These are phyloP conservation scores for Asterophora lycoperdoides DNA, from an alignment of 768 basidiomycete genomes.

Conservation along the genomic window DNA sequence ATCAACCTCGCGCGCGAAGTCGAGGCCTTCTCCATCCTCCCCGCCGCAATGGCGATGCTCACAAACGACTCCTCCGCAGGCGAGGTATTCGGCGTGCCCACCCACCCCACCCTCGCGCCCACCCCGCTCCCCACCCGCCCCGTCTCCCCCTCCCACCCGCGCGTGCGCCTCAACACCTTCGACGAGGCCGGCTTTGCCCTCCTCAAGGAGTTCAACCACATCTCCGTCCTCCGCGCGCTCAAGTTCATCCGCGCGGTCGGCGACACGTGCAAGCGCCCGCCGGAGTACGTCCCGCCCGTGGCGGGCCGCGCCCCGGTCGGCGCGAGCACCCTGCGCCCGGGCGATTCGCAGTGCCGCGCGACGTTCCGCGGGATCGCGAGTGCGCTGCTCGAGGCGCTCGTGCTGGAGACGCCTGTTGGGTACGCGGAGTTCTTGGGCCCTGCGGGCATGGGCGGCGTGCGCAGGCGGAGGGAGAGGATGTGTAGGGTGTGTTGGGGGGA, in stretches of 20 bases:
- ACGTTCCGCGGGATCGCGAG: slow-evolving; percentile 4
- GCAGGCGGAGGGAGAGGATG: not conserved
- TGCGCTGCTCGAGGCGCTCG: not conserved
- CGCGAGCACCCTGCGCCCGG: not conserved
- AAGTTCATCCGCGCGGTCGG: slow-evolving; percentile 7
- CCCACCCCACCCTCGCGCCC: slow-evolving; percentile 3
- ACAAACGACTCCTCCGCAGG: slow-evolving; percentile 18
- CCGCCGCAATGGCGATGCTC: slow-evolving; percentile 19
- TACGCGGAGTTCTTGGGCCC: slow-evolving; percentile 2
- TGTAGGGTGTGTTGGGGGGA: slow-evolving; percentile 3
- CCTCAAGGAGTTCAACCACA: slow-evolving; percentile 9
- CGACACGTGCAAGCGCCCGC: slow-evolving; percentile 1
- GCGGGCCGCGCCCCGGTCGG: slow-evolving; percentile 12
- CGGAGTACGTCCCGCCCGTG: not conserved
- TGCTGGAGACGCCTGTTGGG: slow-evolving; percentile 6
- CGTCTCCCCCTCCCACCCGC: not conserved
- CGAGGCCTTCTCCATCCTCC: slow-evolving; percentile 13
- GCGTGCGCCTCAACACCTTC: not conserved
- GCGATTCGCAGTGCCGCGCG: not conserved
- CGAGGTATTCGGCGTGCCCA: slow-evolving; percentile 15
- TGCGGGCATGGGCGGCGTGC: not conserved
- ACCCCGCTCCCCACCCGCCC: not conserved
- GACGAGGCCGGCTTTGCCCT: slow-evolving; percentile 9
- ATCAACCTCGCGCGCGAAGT: slow-evolving; percentile 20
- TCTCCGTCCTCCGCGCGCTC: slow-evolving; percentile 8